Evolutionary conservation across 2,329 filamentous ascomycete species (phyloP).

Genomic region (Pyricularia sp.): DNA sequence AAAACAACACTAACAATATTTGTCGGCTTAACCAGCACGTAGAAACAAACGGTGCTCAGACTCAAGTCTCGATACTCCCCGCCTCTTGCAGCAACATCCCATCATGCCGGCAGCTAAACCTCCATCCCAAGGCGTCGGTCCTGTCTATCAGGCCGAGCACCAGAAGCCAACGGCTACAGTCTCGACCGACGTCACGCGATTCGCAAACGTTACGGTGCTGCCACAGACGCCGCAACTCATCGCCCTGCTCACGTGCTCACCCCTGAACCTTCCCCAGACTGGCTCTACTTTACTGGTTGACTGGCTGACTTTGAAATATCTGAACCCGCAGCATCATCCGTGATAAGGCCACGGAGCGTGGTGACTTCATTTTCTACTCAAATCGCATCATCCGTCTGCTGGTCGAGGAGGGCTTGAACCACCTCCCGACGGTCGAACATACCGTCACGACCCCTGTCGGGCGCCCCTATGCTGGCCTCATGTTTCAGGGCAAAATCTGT

Average conservation of each 20-base stretch:
- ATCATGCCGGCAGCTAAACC: slow-evolving; percentile 3
- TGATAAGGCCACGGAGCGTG: slow-evolving; percentile 76
- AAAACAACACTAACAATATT: not conserved
- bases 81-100: not conserved
- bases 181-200: slow-evolving; percentile 58
- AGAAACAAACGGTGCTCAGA: not conserved
- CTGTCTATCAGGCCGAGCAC: slow-evolving; percentile 60
- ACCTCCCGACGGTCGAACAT: slow-evolving; percentile 81
- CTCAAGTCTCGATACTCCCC: not conserved
- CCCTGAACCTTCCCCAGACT: slow-evolving; percentile 3
- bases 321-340: slow-evolving; percentile 67
- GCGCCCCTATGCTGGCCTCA: slow-evolving; percentile 74
- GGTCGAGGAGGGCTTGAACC: slow-evolving; percentile 94
- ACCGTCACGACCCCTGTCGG: slow-evolving; percentile 86
- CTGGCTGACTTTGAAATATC: not conserved
- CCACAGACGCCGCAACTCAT: slow-evolving; percentile 94
- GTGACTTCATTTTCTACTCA: slow-evolving; percentile 98
- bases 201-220: slow-evolving; percentile 81
- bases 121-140: slow-evolving; percentile 57
- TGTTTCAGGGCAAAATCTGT: slow-evolving; percentile 96
- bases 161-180: slow-evolving; percentile 82
- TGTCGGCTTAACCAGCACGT: not conserved
- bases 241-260: slow-evolving; percentile 78
- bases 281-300: not conserved
- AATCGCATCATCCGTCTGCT: slow-evolving; percentile 94